Evolutionary conservation across 2,329 filamentous ascomycete genomes (phyloP), one percentile per base, ranked within the genome.

Genomic region (Metarhizium album): DNA sequence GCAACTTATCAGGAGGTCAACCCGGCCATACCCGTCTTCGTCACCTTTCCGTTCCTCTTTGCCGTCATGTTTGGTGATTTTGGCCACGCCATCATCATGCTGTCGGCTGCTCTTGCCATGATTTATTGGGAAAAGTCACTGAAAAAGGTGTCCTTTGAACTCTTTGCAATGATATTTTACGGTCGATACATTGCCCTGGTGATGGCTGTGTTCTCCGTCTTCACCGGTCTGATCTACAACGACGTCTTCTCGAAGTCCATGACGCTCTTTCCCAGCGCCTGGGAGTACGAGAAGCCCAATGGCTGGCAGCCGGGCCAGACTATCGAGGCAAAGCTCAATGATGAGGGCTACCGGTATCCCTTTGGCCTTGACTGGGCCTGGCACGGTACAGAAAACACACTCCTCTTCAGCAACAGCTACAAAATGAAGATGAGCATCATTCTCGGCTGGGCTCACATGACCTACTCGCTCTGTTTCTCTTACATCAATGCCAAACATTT

Each of bases 371-470:
- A 98, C 65, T 95, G 85, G 83, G 87, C 85, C 63, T 98, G 93
- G 93, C 94, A 98, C 67, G 90, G 86, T 53, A 86, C 90, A 13
- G 91, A 97, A 62, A 98, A 98, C 62, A 86, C 94, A 54, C 78
- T 98, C 20, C 79, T 98, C 47, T 98, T 98, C 73, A 86, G 82
- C 67, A 98, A 98, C 84, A 94, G 87, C 70, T 94, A 93, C 79
- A 98, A 98, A 83, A 98, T 98, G 93, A 98, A 98, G 78, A 87
- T 98, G 72, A 94, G 88, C 74, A 96, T 98, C 65, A 81, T 98
- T 58, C 79, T 98, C 57, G 93, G 94, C 67, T 98, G 94, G 93
- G 82, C 82, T 53, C 90, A 96, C 73, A 98, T 98, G 93, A 98
- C 93, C 3, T 98, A 95, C 73, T 97, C 93, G 18, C 81, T 98